phyloP scores from a whole-genome alignment of 2,329 filamentous ascomycete genomes.

The Verticillium klebahnii region DNA sequence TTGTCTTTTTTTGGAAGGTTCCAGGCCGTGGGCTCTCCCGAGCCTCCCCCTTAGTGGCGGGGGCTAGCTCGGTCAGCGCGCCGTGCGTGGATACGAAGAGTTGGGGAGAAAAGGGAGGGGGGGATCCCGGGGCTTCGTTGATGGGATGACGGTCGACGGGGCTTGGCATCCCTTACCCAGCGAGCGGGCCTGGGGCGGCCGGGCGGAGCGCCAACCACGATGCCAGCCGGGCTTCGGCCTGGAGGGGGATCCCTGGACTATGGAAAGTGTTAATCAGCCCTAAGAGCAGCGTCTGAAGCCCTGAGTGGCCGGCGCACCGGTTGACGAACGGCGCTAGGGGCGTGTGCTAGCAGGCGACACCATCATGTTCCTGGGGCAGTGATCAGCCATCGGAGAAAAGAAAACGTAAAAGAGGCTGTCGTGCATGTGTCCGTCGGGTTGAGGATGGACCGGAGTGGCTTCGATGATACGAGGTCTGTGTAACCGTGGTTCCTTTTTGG shows the following conservation, averaged over 20 bases:
- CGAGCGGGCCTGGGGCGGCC: neutral
- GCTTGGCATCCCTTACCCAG: neutral
- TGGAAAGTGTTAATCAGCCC: neutral
- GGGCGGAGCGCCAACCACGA: neutral
- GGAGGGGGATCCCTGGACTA: neutral
- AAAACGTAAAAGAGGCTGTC: neutral
- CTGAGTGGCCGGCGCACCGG: neutral
- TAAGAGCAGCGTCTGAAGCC: neutral
- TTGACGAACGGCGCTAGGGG: neutral
- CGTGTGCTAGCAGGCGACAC: neutral
- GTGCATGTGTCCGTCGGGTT: neutral
- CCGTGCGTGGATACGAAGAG: slow-evolving; percentile 1
- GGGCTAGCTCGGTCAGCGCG: neutral
- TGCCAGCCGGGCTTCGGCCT: neutral
- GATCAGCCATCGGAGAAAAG: neutral
- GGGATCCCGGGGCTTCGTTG: neutral
- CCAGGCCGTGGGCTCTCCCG: neutral
- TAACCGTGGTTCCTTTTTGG: neutral
- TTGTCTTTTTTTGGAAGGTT: neutral
- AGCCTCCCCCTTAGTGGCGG: neutral
- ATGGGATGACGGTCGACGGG: neutral
- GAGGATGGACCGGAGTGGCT: neutral
- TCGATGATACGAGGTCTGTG: neutral
- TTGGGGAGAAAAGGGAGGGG: neutral
- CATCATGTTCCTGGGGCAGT: neutral